A percentile compares a stretch with the other conserved stretches of the same genome.
Conservation (phyloP, 768 basidiomycete species). For the Glaciozyma antarctica region DNA sequence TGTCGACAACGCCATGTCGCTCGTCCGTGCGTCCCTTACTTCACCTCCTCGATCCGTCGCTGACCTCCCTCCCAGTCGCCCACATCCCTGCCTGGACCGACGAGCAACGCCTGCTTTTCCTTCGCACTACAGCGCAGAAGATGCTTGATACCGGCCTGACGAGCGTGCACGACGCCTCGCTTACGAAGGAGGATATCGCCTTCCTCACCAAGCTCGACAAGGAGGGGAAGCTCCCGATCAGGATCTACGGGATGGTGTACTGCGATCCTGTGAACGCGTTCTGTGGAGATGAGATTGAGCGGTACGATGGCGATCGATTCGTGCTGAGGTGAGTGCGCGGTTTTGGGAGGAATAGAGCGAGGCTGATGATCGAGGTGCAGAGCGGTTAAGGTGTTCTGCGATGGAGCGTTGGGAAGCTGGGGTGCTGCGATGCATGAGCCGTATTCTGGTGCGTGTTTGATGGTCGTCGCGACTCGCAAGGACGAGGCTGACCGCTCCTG, state of each 20-base stretch:
- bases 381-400: conserved; percentile 64
- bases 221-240: conserved; percentile 54
- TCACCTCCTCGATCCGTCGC: background rate
- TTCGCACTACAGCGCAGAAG: conserved; percentile 55
- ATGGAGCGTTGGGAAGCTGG: conserved; percentile 86
- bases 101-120: conserved; percentile 52
- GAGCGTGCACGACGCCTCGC: conserved; percentile 72
- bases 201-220: conserved; percentile 53
- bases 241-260: conserved; percentile 34
- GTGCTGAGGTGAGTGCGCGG: conserved; percentile 44
- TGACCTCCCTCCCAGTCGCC: background rate
- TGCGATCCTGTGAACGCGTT: conserved; percentile 47
- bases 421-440: conserved; percentile 81
- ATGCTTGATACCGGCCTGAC: conserved; percentile 74
- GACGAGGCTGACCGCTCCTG: background rate
- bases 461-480: background rate
- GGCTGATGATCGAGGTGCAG: conserved; percentile 37
- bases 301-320: conserved; percentile 55
- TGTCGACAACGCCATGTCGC: conserved; percentile 75
- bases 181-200: conserved; percentile 47
- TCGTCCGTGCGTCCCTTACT: conserved; percentile 45
- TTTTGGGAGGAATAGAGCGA: conserved; percentile 13
- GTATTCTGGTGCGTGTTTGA: conserved; percentile 47
- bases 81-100: conserved; percentile 52
- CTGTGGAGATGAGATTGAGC: conserved; percentile 58